Evolutionary conservation across 176 grass and related monocot genomes (phyloP), one percentile per base, ranked within the genome.

Genomic region (Ensete ventricosum): DNA sequence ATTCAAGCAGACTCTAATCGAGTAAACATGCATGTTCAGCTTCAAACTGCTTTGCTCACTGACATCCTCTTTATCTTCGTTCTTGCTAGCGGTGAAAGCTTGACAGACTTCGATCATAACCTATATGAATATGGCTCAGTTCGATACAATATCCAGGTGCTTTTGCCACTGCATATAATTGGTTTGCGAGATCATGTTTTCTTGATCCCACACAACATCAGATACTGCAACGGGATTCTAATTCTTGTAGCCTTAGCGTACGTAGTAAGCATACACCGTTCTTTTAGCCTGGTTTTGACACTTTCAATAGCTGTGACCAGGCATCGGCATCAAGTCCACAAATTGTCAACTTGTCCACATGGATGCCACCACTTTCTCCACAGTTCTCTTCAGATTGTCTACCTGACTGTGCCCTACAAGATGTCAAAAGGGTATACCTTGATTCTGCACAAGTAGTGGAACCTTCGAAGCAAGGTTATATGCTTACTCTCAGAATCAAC

Each of bases 91-190:
- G 76, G 67, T 23, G 86, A 91, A 79, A 87, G 54, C 55, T 84
- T 80, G 74, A 81, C 85, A 77, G 81, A 88, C 11, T 78, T 93
- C 10, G 95, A 98, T 73, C 90, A 98, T 58, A 94, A 84, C 58
- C 88, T 91, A 43, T 91, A 84, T 82, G 95, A 98, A 69, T 78
- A 89, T 2, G 95, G 90, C 14, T 89, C 86, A 2, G 81, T 94
- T 78, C 73, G 79, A 16, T 99, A 94, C 12, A 80, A 94, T 58
- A 66, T 98, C 25, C 84, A 89, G 90, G 94, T 92, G 82, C 60
- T 51, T 53, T 14, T 57, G 29, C 24, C 7, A 50, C 10, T 43
- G 26, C 70, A n/a, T 14, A 4, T 67, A 24, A 76, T 29, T 57
- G 1, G 34, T 43, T 43, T 43, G 34, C 34, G 34, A 4, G 4